Base-by-base conservation (phyloP, 2,329 filamentous ascomycete genomes). In the Talaromyces sp. region DNA sequence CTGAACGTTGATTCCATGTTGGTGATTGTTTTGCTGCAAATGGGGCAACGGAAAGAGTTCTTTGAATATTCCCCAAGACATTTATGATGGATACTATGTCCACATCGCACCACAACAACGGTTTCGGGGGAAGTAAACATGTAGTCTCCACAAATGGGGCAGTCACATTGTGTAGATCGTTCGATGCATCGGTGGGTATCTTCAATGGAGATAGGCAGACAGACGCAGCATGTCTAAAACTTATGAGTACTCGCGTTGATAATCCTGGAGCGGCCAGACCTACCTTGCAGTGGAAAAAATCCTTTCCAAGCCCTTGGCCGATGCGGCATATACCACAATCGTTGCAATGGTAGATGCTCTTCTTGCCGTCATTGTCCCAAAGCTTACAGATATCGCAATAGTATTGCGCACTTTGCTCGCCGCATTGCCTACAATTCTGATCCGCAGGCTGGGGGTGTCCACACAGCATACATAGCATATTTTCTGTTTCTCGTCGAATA, bases 401-500 rank as follows among this genome's bases (percentile, higher is more conserved):
- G 72, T 97, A 97, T 66, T 88, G 88, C 11, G 93, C 91, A 6
- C 90, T 85, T 52, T 86, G 83, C 61, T 86, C 85, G 16, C 86
- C 88, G 69, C 94, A 99, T 51, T 84, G 81, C 46, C 82, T 79
- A 70, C 94, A 99, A 47, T 84, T 80, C 58, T 96, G 90, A 27
- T 85, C 85, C 3, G 89, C 92, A 51, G 84, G 84, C 65, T 99
- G 94, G 2, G 94, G 87, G 51, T 88, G 90, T 6, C 86, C 85
- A 71, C 94, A 99, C 24, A 91, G 80, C 94, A 99, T 99, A 72
- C 94, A 99, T 5, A 99, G 82, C 94, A 99, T 99, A 65, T 97
- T 88, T 71, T 87, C 88, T 7, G 93, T 99, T 63, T 90, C 88
- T 63, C 86, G 87, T 47, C 94, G 85, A 62, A 92, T 85, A 51